Evolutionary conservation across 176 grass and related monocot genomes (phyloP).

Genomic region (Tuctoria greenei): DNA sequence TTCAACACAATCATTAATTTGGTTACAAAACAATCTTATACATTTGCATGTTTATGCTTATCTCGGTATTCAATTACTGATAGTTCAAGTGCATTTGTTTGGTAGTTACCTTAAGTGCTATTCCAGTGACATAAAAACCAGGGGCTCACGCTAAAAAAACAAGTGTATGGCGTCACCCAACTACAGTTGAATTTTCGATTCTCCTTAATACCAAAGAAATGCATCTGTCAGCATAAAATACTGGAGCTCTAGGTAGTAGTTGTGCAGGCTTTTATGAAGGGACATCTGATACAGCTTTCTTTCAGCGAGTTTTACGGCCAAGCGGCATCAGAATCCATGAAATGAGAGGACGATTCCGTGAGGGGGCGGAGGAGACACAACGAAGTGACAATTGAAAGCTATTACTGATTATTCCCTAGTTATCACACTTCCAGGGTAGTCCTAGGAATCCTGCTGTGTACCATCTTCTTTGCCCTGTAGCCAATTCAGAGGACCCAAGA

Average conservation of each 20-base stretch:
- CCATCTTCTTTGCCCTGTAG: not conserved
- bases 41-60: not conserved
- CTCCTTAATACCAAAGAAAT: not conserved
- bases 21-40: not conserved
- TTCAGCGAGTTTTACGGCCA: not conserved
- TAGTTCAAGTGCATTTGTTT: not conserved
- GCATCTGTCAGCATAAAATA: slow-evolving; percentile 18
- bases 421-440: slow-evolving; percentile 16
- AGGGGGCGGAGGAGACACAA: slow-evolving; percentile 20
- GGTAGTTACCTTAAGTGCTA: not conserved
- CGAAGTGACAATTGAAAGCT: slow-evolving; percentile 26
- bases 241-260: slow-evolving; percentile 11
- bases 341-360: slow-evolving; percentile 29
- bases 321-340: not conserved
- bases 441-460: slow-evolving; percentile 28
- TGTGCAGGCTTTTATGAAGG: slow-evolving; percentile 25
- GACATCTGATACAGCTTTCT: slow-evolving; percentile 26
- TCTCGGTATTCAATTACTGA: not conserved
- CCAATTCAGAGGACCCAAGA: not conserved
- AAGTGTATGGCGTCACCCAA: not conserved
- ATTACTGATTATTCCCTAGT: slow-evolving; percentile 27
- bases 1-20: not conserved
- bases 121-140: not conserved
- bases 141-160: not conserved
- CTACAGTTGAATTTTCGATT: not conserved